phyloP scores from a whole-genome alignment of 371 early-diverging fungal genomes.

The Conidiobolus incongruus region DNA sequence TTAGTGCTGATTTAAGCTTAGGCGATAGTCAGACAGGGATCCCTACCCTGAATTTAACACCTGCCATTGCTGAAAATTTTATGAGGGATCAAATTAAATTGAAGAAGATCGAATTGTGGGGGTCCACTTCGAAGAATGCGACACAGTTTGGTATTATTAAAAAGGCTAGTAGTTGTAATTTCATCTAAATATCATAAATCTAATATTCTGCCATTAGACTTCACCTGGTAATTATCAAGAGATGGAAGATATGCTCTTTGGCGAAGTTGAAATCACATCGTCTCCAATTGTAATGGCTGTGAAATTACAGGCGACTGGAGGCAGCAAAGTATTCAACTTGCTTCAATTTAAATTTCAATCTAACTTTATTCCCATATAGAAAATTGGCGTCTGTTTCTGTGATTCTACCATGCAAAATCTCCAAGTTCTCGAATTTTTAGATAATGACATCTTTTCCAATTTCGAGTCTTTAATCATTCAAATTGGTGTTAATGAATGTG shows the following conservation, averaged over 20 bases:
- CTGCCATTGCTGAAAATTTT: constrained; percentile 43
- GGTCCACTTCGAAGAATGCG: constrained; percentile 17
- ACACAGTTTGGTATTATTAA: neutral
- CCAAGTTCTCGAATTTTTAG: constrained; percentile 70
- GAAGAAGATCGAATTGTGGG: constrained; percentile 66
- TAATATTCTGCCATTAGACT: constrained; percentile 28
- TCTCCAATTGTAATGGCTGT: constrained; percentile 70
- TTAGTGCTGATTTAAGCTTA: constrained; percentile 4
- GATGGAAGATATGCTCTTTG: constrained; percentile 73
- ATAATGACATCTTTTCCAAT: constrained; percentile 78
- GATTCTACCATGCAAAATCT: constrained; percentile 59
- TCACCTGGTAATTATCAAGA: constrained; percentile 84
- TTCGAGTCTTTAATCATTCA: constrained; percentile 82
- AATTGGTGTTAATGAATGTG: constrained; percentile 76
- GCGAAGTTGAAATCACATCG: constrained; percentile 31
- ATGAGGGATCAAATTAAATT: constrained; percentile 49
- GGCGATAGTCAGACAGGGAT: constrained; percentile 29
- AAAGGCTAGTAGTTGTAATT: neutral
- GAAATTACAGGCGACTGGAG: constrained; percentile 22
- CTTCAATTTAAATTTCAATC: neutral
- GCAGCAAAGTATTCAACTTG: neutral
- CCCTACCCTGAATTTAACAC: constrained; percentile 54
- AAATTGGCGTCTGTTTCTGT: constrained; percentile 68
- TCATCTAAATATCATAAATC: neutral
- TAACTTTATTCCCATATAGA: constrained; percentile 11